Evolutionary conservation across 2,329 filamentous ascomycete species (phyloP).

Genomic region (Diaporthe humulicola): DNA sequence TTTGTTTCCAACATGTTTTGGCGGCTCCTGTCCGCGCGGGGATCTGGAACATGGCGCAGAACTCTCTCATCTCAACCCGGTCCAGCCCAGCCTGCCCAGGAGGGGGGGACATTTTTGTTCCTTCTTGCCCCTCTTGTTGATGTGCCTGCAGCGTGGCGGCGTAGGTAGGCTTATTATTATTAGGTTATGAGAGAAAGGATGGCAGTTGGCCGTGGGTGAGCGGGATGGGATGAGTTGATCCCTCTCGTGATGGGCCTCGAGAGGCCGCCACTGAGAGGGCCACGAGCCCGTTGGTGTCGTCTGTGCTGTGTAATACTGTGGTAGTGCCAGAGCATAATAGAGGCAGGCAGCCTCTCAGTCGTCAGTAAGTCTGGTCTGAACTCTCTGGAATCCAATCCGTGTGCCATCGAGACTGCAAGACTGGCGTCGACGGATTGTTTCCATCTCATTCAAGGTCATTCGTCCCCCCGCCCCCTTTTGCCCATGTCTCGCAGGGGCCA

Average conservation of each 20-base stretch:
- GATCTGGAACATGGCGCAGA: constrained; percentile 28
- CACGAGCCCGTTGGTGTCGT: neutral
- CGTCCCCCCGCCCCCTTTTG: constrained; percentile 29
- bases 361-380: neutral
- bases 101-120: neutral
- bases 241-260: constrained; percentile 1
- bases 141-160: constrained; percentile 21
- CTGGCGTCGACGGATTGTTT: constrained; percentile 14
- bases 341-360: neutral
- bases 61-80: constrained; percentile 9
- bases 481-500: constrained; percentile 21
- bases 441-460: constrained; percentile 20
- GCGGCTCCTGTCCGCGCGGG: constrained; percentile 24
- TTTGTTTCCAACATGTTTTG: neutral
- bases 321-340: constrained; percentile 16
- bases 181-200: constrained; percentile 10
- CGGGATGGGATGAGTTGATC: neutral
- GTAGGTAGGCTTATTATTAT: constrained; percentile 9
- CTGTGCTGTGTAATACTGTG: constrained; percentile 6
- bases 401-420: too few relatives aligned
- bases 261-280: neutral
- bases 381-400: constrained; percentile 8
- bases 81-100: neutral
- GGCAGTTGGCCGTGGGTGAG: constrained; percentile 13
- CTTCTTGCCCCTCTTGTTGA: neutral